phyloP scores from a whole-genome alignment of 2,329 filamentous ascomycete genomes.

The Penicillium sclerotigenum region DNA sequence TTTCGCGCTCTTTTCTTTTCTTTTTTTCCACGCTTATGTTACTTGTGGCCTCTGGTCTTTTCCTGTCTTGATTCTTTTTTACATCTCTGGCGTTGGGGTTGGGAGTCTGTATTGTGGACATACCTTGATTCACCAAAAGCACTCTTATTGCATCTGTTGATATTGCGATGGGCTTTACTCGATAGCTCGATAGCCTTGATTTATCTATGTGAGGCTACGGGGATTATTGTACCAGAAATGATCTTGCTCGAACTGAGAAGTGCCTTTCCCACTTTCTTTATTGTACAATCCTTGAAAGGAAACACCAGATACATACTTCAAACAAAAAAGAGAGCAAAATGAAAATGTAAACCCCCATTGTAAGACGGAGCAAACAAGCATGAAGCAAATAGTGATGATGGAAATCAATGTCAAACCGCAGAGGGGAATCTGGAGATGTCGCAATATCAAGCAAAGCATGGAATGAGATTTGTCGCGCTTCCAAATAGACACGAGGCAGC shows the following conservation, averaged over 20 bases:
- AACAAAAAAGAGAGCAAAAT: slow-evolving; percentile 6
- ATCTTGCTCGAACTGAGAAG: slow-evolving; percentile 20
- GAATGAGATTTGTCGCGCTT: slow-evolving; percentile 7
- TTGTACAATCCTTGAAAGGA: slow-evolving; percentile 20
- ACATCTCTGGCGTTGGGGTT: slow-evolving; percentile 25
- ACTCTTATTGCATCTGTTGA: slow-evolving; percentile 19
- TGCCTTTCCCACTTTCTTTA: slow-evolving; percentile 20
- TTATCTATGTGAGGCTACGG: background rate
- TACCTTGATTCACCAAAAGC: slow-evolving; percentile 22
- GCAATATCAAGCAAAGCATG: slow-evolving; percentile 13
- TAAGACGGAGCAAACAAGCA: background rate
- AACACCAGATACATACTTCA: slow-evolving; percentile 16
- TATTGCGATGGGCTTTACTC: background rate
- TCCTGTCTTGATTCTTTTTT: slow-evolving; percentile 13
- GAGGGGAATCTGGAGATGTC: slow-evolving; percentile 22
- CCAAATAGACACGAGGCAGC: background rate
- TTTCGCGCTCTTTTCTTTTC: background rate
- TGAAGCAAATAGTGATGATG: slow-evolving; percentile 9
- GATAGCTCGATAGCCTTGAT: background rate
- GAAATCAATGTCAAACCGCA: slow-evolving; percentile 15
- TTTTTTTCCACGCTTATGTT: background rate
- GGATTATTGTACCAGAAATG: slow-evolving; percentile 8
- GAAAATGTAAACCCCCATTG: background rate
- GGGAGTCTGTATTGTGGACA: slow-evolving; percentile 24
- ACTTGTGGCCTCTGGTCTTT: slow-evolving; percentile 12